Evolutionary conservation across 306 rosid genomes (phyloP), one percentile per base, ranked within the genome.

Genomic region (Acacia crassicarpa): DNA sequence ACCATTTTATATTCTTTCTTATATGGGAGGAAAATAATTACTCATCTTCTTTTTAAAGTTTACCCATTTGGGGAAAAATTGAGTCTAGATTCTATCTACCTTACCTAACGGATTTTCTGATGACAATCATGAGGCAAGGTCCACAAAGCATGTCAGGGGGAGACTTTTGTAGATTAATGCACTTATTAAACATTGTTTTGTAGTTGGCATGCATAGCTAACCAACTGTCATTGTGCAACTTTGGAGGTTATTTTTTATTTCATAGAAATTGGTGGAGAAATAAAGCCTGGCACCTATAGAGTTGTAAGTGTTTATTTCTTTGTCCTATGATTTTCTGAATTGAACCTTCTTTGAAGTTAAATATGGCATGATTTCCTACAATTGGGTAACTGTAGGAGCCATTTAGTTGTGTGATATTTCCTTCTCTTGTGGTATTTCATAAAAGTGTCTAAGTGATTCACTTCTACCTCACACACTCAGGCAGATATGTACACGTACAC

Each of bases 241-340:
- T 71, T 87, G 76, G 67, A 94, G 97, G 76, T 86, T 82, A 87
- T 94, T 74, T 94, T 92, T 67, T 83, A 92, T 86, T 91, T 94
- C 87, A 75, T 94, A 75, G 92, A 91, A 80, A 73, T 58, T 8
- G 44, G 59, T 77, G 81, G 89, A 84, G 85, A 72, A 83, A 80
- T 88, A 88, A 84, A 89, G 85, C 84, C 92, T 68, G 89, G 90
- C 63, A 86, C 93, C 69, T 91, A 94, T 77, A 91, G 85, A 89
- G 84, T 92, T 87, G 98, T 94, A 87, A 90, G 91, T 84, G 51
- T 20, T 79, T 75, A 79, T 51, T 48, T 45, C 45, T 83, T 25
- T 49, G 59, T 81, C 23, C 61, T 58, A 68, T 79, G 67, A 71
- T 81, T 85, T 82, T 84, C 54, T 72, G 16, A 48, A 46, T 65